Evolutionary conservation across 306 rosid genomes (phyloP), one percentile per base, ranked within the genome.

Genomic region (Fragaria iinumae): DNA sequence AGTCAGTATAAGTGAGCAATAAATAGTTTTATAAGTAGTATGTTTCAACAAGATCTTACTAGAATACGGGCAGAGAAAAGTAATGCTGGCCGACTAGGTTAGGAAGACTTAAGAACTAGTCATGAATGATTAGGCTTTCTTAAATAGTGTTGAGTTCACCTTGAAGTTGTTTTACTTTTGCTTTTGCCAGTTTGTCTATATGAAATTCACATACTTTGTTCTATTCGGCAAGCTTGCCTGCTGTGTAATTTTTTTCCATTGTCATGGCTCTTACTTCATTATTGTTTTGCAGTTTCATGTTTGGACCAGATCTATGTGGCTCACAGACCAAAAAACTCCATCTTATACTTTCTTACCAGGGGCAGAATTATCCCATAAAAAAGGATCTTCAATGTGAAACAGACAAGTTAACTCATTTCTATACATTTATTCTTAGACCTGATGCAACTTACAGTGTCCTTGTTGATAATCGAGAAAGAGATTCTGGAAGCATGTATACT

Each of bases 291-390:
- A 95, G 98, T 83, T 71, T 95, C 45, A 92, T 95, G 98, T 92
- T 95, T 82, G 98, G 98, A 82, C 98, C 98, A 77, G 97, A 95
- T 90, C 12, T 95, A 75, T 95, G 98, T 76, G 97, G 98, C 75
- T 84, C 98, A 0, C 96, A 95, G 81, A 90, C 93, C 34, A 95
- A 95, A 92, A 95, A 92, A 81, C 97, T 95, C 80, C 98, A 95
- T 77, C 80, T 80, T 55, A 89, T 95, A 80, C 87, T 92, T 75
- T 95, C 98, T 17, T 95, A 95, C 81, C 97, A 92, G 82, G 97
- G 97, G 64, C 98, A 95, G 75, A 95, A 95, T 80, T 92, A 95
- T 83, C 97, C 97, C 34, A 0, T 90, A 47, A 95, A 95, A 88
- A 92, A 95, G 88, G 97, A 89, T 75, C 85, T 95, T 79, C 85